Evolutionary conservation across 139 green algal species (phyloP).

Genomic region (Chlorella sp.): DNA sequence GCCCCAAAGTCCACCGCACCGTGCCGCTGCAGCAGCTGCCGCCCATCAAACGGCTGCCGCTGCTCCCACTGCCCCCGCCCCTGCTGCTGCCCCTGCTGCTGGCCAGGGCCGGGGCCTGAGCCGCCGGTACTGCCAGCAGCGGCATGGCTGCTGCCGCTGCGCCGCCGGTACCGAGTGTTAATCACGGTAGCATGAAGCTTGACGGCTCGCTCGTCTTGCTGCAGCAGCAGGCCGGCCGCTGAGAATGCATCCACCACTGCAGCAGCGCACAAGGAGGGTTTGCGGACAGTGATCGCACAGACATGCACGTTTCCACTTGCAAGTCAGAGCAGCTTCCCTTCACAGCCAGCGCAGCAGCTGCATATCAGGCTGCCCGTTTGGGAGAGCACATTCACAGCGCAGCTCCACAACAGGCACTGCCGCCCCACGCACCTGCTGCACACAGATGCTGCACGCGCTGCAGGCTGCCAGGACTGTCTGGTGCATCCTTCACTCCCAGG

Average conservation of each 20-base stretch:
- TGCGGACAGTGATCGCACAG: background rate
- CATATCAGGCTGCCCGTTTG: background rate
- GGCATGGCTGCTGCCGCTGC: background rate
- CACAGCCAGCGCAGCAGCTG: background rate
- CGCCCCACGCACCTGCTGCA: background rate
- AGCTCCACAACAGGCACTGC: background rate
- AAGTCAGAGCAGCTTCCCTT: background rate
- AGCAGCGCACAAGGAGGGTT: background rate
- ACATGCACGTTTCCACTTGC: no score
- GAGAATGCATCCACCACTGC: constrained; percentile 46
- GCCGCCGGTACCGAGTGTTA: constrained; percentile 44
- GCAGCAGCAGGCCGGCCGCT: constrained; percentile 47
- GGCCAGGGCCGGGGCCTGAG: background rate
- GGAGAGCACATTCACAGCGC: no score
- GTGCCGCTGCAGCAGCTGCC: constrained; percentile 27
- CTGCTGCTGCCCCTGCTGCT: background rate
- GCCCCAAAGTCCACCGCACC: background rate
- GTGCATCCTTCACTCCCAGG: constrained; percentile 36
- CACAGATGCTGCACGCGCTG: constrained; percentile 52
- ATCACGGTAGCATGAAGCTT: constrained; percentile 63
- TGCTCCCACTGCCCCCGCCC: constrained; percentile 24
- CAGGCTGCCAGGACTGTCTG: background rate
- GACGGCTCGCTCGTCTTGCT: constrained; percentile 47
- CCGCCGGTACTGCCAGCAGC: background rate
- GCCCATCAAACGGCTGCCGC: constrained; percentile 51